Base-by-base conservation (phyloP, 2,329 filamentous ascomycete genomes). In the Fusarium praegraminearum region DNA sequence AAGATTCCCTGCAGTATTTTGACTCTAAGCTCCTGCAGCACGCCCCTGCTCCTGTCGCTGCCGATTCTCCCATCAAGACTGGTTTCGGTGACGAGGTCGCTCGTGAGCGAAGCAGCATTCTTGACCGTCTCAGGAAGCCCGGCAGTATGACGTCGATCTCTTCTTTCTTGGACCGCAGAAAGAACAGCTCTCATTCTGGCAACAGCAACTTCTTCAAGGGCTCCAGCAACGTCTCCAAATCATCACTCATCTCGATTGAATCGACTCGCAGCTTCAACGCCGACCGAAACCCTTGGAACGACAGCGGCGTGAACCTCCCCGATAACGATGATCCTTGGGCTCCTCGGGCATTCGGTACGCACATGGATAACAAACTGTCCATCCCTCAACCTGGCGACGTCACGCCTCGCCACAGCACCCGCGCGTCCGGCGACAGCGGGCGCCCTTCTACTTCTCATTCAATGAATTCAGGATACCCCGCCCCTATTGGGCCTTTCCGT, bases 241-340 rank as follows among this genome's bases (percentile, higher is more conserved):
- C 95, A 50, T 98, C 95, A 35, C 89, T 98, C 73, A 94, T 97
- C 73, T 97, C 94, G 68, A 94, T 98, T 80, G 95, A 98, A 82
- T 98, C 94, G 50, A 94, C 94, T 36, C 92, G 95, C 78, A 97
- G 94, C 83, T 90, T 91, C 80, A 90, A 90, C 69, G 93, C 93
- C 73, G 97, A 97, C 80, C 92, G 94, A 80, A 97, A 98, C 82
- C 94, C 94, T 67, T 98, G 95, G 95, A 98, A 98, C 79, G 95
- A 98, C 80, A 97, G 93, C 77, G 95, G 94, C 75, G 94, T 98
- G 78, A 98, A 98, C 79, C 89, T 98, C 72, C 86, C 92, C 68
- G 95, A 98, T 76, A 93, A 97, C 70, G 94, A 98, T 73, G 88
- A 89, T 78, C 86, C 86, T 40, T 90, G 89, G 88, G 81, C 85